These are phyloP conservation scores for Solanum tacnaense DNA, from an alignment of 257 asterid genomes.

Conservation along the genomic window DNA sequence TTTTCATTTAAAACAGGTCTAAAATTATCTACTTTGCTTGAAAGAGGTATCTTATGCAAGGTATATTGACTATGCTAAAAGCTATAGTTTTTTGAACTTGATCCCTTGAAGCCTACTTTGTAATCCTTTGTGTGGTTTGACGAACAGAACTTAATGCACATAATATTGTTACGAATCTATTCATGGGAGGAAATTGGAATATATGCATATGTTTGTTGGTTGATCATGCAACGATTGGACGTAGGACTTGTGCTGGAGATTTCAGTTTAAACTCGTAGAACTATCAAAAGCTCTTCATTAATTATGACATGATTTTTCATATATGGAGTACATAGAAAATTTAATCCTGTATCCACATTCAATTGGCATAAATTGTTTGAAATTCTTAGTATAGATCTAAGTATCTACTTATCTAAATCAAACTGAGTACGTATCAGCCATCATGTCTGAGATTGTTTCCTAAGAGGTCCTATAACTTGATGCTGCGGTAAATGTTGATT, in stretches of 20 bases:
- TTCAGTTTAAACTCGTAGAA: background rate
- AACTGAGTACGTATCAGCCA: background rate
- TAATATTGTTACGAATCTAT: background rate
- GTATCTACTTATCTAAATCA: background rate
- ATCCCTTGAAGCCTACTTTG: background rate
- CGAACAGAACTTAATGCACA: background rate
- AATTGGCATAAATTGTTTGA: background rate
- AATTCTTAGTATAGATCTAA: background rate
- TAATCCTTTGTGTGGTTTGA: background rate
- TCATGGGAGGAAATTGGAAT: background rate
- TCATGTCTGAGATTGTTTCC: background rate
- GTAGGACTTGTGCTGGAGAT: background rate
- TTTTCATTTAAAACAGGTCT: background rate
- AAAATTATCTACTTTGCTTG: background rate
- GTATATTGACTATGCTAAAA: background rate
- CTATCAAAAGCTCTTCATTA: background rate
- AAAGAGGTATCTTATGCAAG: background rate
- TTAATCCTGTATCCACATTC: background rate
- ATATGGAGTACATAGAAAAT: background rate
- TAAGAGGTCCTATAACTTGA: background rate
- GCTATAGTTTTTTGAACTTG: background rate
- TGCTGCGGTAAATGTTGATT: background rate
- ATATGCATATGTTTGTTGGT: background rate
- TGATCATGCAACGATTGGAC: background rate
- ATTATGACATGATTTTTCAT: background rate